Evolutionary conservation across 2,329 filamentous ascomycete species (phyloP).

Genomic region (Calonectria ilicicola): DNA sequence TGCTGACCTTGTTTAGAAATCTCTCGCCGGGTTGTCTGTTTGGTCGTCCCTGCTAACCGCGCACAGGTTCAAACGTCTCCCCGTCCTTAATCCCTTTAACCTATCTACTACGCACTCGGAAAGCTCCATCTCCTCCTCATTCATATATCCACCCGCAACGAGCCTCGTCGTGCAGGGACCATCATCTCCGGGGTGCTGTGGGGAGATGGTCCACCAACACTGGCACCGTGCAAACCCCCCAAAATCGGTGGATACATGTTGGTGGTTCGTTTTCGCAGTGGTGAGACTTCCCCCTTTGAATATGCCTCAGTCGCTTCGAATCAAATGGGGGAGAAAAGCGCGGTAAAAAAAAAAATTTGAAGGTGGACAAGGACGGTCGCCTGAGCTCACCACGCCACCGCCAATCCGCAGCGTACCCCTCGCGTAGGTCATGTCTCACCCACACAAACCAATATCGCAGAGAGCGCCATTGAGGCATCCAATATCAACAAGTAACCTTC

Average conservation of each 20-base stretch:
- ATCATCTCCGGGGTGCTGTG: not conserved
- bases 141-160: not conserved
- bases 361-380: not conserved
- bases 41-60: not conserved
- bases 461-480: not conserved
- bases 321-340: not conserved
- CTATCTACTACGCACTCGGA: not conserved
- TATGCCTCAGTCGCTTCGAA: not conserved
- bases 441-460: not conserved
- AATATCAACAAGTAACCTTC: not conserved
- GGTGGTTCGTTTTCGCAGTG: slow-evolving; percentile 1
- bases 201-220: not conserved
- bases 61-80: not conserved
- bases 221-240: not conserved
- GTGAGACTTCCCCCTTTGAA: not conserved
- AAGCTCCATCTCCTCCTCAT: not conserved
- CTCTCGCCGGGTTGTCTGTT: not conserved
- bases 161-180: not conserved
- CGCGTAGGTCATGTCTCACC: not conserved
- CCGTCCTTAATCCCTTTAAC: not conserved
- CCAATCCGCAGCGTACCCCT: not conserved
- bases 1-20: not conserved
- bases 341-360: not conserved
- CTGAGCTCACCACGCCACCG: not conserved
- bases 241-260: not conserved